Base-by-base conservation (phyloP, 352 stramenopile genomes). In the Globisporangium spinosum region DNA sequence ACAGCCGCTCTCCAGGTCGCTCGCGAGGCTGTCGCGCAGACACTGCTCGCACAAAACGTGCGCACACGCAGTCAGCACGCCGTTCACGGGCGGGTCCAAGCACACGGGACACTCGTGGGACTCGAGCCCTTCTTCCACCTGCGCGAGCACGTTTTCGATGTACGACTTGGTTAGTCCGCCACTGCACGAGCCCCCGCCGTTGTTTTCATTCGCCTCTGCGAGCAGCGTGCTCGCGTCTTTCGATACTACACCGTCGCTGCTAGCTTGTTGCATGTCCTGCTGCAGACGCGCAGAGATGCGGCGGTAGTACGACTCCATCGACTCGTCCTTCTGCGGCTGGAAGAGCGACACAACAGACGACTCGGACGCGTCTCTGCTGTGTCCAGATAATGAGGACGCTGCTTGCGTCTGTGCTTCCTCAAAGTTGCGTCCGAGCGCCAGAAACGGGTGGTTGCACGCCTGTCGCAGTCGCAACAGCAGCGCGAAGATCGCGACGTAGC, bases 401-500 rank as follows among this genome's bases (percentile, higher is more conserved):
- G 58, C 43, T 15, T 64, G 43, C 38, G 61, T 59, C 47, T 78
- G 62, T 9, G 71, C 70, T 59, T 88, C 72, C 34, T 93, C 76
- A 10, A 83, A 78, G 61, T 91, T 69, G 29, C 86, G 80, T 13
- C 87, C 85, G 2, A 96, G 73, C 0, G 90, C 89, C 2, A 98
- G 76, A 51, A 97, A 89, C 34, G 91, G 91, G 60, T 97, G 90
- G 76, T 98, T 77, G 54, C 91, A 98, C 15, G 91, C 91, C 76
- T 98, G 91, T 8, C 91, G 87, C 6, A 98, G 78, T 1, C 89
- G 82, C 55, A 97, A 62, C 55, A 98, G 71, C 27, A 98, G 73
- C 22, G 89, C 87, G 38, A 98, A 94, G 65, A 98, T 97, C 17
- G 83, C 88, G 6, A 95, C 80, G 65, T 98, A 98, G 64, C 86